A percentile compares a stretch with the other conserved stretches of the same genome.
phyloP scores from a whole-genome alignment of 2,329 filamentous ascomycete species.

The Xylaria sp. region DNA sequence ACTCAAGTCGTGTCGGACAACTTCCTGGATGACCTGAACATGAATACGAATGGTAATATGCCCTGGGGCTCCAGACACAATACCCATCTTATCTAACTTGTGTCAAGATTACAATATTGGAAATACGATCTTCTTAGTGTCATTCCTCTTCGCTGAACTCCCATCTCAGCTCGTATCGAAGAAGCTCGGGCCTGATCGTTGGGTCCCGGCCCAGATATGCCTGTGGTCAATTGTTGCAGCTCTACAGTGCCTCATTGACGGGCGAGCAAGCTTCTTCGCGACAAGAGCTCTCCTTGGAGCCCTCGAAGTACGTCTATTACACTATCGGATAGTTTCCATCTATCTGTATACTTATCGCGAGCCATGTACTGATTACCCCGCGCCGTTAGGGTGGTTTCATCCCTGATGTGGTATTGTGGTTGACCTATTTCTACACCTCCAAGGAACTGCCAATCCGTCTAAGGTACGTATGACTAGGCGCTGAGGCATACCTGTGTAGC shows the following conservation, averaged over 20 bases:
- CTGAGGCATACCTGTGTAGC: neutral
- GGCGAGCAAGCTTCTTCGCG: slow-evolving; percentile 34
- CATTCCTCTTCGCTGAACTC: slow-evolving; percentile 62
- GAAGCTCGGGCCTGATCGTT: slow-evolving; percentile 45
- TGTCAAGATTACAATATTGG: slow-evolving; percentile 57
- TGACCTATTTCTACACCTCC: slow-evolving; percentile 44
- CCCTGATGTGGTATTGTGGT: slow-evolving; percentile 43
- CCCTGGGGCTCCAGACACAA: slow-evolving; percentile 36
- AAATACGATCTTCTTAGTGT: slow-evolving; percentile 59
- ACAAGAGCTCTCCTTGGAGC: slow-evolving; percentile 37
- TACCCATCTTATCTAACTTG: neutral
- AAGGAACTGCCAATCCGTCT: slow-evolving; percentile 47
- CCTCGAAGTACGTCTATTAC: slow-evolving; percentile 33
- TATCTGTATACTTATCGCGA: neutral
- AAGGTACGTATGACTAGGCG: slow-evolving; percentile 33
- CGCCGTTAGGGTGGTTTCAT: slow-evolving; percentile 42
- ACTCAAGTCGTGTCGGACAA: slow-evolving; percentile 65
- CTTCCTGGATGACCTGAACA: slow-evolving; percentile 58
- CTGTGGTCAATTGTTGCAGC: slow-evolving; percentile 41
- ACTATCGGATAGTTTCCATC: neutral
- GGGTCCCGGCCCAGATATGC: slow-evolving; percentile 43
- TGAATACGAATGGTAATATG: slow-evolving; percentile 52
- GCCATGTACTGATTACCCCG: neutral
- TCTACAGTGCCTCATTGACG: slow-evolving; percentile 36
- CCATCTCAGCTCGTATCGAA: slow-evolving; percentile 67